A percentile compares a stretch with the other conserved stretches of the same genome.
Conservation (phyloP, 2,329 filamentous ascomycete species). For the Chalaropsis thielavioides region DNA sequence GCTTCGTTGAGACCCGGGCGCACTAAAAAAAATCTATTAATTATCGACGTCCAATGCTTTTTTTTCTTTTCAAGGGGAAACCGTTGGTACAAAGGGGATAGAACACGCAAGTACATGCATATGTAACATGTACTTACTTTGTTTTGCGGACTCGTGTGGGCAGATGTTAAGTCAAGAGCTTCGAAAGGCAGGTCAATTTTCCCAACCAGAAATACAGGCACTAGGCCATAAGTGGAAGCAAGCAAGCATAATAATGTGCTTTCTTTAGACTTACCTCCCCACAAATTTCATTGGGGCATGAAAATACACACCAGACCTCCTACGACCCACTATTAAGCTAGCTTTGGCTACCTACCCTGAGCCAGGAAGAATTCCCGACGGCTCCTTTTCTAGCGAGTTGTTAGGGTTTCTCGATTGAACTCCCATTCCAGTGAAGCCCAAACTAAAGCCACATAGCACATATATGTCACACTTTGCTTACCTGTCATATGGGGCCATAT, state of each 20-base stretch:
- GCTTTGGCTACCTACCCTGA: background rate
- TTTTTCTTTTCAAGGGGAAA: background rate
- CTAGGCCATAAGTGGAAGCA: conserved; percentile 15
- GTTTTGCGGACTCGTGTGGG: background rate
- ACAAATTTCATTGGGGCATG: conserved; percentile 15
- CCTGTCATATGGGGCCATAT: background rate
- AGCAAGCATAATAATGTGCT: background rate
- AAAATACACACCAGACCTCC: background rate
- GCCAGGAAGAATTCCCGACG: conserved; percentile 2
- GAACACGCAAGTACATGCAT: background rate
- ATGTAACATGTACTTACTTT: background rate
- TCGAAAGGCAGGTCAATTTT: conserved; percentile 9
- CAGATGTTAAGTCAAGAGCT: conserved; percentile 4
- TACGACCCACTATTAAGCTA: background rate
- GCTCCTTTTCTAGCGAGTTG: background rate
- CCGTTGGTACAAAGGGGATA: background rate
- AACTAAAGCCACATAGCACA: background rate
- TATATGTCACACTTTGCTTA: background rate
- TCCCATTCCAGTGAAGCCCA: background rate
- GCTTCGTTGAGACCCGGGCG: background rate
- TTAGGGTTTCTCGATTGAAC: background rate
- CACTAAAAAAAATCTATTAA: conserved; percentile 2
- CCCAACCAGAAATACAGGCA: conserved; percentile 16
- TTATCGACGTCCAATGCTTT: background rate
- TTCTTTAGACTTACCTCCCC: background rate